Evolutionary conservation across 805 yeast species (phyloP), one percentile per base, ranked within the genome.

Genomic region (Blastobotrys attinorum): DNA sequence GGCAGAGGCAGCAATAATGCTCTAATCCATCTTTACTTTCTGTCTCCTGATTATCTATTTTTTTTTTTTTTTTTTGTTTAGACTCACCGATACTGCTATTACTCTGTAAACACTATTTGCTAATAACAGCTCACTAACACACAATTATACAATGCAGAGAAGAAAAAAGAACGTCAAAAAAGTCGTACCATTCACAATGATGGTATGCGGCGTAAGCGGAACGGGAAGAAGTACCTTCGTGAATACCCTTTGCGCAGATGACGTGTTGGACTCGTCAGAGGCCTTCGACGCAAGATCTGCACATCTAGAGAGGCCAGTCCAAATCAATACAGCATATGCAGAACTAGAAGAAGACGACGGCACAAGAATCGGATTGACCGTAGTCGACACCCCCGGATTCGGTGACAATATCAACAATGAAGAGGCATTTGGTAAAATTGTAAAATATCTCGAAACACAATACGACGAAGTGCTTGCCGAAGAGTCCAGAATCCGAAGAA

Each of bases 371-470:
- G 23, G 68, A 32, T 65, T 85, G 50, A 76, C 77, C 49, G 68
- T 82, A 39, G 74, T 82, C 39, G 81, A 81, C 56, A 73, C 90
- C 3, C 83, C 86, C 17, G 92, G 90, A 1, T 78, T 82, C 56
- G 92, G 90, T 35, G 89, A 82, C 54, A 79, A 76, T 57, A 69
- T 83, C 52, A 79, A 84, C 63, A 82, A 81, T 61, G 73, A 72
- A 40, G 50, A 63, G 27, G 71, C 77, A 27, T 67, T 71, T 38
- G 53, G 54, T 2, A 66, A 74, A 48, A 72, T 85, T 43, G 73
- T 73, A 47, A 70, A 72, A 31, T 82, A 76, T 63, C 67, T 84
- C 48, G 84, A 81, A 59, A 72, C 67, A 47, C 89, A 83, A 61
- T 83, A 79, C 61, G 88, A 83, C 56, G 71, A 72, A 47, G 79